phyloP scores from a whole-genome alignment of 1,139 yeast species.

The Candida tropicalis region DNA sequence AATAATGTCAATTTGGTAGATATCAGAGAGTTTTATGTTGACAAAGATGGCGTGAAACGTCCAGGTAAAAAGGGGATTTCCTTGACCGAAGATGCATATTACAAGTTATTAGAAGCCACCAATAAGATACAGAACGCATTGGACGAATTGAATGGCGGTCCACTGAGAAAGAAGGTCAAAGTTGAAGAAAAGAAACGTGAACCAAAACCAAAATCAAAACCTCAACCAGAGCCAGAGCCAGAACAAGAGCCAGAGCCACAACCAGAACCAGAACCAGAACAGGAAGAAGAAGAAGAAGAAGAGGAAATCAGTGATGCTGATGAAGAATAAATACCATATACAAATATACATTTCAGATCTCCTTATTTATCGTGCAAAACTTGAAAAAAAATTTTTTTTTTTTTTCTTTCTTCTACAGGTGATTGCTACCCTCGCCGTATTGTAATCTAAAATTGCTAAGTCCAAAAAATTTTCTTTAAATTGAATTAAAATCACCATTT shows the following conservation, averaged over 20 bases:
- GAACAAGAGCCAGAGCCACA: slow-evolving; percentile 1
- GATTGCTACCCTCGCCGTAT: not conserved
- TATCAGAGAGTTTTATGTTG: slow-evolving; percentile 77
- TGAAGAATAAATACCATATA: slow-evolving; percentile 12
- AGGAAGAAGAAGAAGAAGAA: slow-evolving; percentile 9
- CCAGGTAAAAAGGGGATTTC: slow-evolving; percentile 91
- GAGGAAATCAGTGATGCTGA: slow-evolving; percentile 18
- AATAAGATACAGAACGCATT: slow-evolving; percentile 65
- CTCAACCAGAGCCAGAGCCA: slow-evolving; percentile 7
- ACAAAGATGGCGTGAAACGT: slow-evolving; percentile 56
- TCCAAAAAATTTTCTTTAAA: too few species aligned
- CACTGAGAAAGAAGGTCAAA: slow-evolving; percentile 14
- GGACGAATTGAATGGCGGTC: slow-evolving; percentile 37
- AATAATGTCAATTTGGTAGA: slow-evolving; percentile 69
- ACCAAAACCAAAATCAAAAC: slow-evolving; percentile 13
- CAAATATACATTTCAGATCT: too few species aligned
- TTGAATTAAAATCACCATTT: not conserved
- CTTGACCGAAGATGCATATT: slow-evolving; percentile 72
- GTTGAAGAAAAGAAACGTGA: slow-evolving; percentile 9
- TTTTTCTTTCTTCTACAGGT: not conserved
- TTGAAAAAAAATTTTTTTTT: too few species aligned
- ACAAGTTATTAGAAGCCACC: slow-evolving; percentile 50
- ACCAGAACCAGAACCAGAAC: not conserved
- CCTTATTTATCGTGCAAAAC: too few species aligned
- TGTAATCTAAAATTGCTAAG: too few species aligned